Conservation (phyloP, 106 monocot genomes). For the Allium fistulosum region DNA sequence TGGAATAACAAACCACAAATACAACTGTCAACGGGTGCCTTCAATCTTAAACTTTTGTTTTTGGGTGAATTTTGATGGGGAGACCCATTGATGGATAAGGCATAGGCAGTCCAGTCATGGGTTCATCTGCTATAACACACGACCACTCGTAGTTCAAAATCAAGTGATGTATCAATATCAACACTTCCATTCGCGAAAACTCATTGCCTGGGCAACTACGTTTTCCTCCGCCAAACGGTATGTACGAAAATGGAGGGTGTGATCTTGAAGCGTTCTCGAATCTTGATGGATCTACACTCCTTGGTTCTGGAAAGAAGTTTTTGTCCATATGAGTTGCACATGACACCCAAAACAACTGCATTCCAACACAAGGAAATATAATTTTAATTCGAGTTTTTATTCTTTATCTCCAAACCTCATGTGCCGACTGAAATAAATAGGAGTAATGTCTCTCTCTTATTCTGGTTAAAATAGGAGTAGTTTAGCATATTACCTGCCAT, state of each 20-base stretch:
- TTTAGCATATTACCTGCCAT: constrained; percentile 14
- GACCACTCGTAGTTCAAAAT: constrained; percentile 15
- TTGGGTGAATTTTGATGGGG: constrained; percentile 5
- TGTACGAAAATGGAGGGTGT: constrained; percentile 16
- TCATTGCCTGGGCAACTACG: constrained; percentile 16
- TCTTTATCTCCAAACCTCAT: too few species aligned
- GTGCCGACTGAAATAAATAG: too few species aligned
- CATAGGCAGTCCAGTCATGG: constrained; percentile 7
- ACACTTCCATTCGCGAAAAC: constrained; percentile 6
- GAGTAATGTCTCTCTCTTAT: too few species aligned
- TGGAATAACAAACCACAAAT: too few species aligned
- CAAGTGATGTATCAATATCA: constrained; percentile 10
- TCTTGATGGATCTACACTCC: constrained; percentile 12
- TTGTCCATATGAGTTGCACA: constrained; percentile 17
- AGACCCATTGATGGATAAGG: constrained; percentile 15
- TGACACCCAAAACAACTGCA: constrained; percentile 17
- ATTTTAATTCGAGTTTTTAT: background rate
- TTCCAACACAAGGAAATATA: too few species aligned
- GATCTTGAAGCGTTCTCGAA: constrained; percentile 8
- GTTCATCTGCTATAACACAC: constrained; percentile 11
- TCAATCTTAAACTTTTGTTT: background rate
- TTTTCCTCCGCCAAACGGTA: constrained; percentile 11
- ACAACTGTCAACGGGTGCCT: background rate
- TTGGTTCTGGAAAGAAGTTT: constrained; percentile 12
- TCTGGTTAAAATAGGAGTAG: too few species aligned